phyloP scores from a whole-genome alignment of 805 yeast genomes.

The Saccharomycopsis oosterbeekiorum region DNA sequence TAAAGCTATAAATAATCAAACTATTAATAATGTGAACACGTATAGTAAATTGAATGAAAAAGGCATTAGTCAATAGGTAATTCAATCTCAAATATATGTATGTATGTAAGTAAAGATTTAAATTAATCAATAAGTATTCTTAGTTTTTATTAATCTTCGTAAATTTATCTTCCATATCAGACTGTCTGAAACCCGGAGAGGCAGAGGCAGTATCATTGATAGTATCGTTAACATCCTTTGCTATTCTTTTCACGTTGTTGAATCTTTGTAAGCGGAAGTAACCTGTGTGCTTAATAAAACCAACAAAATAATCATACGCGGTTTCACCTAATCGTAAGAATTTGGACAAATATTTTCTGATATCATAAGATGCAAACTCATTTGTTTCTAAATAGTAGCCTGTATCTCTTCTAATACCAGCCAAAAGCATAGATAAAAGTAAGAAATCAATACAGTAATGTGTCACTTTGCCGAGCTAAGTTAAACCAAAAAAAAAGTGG shows the following conservation, averaged over 20 bases:
- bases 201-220: conserved; percentile 18
- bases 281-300: conserved; percentile 34
- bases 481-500: not conserved
- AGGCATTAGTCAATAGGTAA: conserved; percentile 22
- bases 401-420: conserved; percentile 77
- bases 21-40: conserved; percentile 28
- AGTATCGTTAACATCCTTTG: conserved; percentile 24
- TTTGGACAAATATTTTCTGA: conserved; percentile 39
- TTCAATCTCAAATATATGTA: not conserved
- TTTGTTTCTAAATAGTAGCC: conserved; percentile 44
- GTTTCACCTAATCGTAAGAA: conserved; percentile 54
- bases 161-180: not conserved
- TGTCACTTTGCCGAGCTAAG: conserved; percentile 43
- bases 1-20: conserved; percentile 44
- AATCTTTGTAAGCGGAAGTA: conserved; percentile 39
- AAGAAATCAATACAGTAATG: conserved; percentile 75
- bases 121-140: not conserved
- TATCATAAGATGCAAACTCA: conserved; percentile 23
- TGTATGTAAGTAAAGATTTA: not conserved
- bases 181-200: not conserved
- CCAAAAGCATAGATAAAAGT: conserved; percentile 68
- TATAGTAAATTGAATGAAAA: conserved; percentile 24
- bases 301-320: conserved; percentile 40
- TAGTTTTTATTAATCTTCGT: not conserved
- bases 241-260: conserved; percentile 22